These are phyloP conservation scores for Medicago arabica DNA, from an alignment of 306 rosid species.

Conservation along the genomic window DNA sequence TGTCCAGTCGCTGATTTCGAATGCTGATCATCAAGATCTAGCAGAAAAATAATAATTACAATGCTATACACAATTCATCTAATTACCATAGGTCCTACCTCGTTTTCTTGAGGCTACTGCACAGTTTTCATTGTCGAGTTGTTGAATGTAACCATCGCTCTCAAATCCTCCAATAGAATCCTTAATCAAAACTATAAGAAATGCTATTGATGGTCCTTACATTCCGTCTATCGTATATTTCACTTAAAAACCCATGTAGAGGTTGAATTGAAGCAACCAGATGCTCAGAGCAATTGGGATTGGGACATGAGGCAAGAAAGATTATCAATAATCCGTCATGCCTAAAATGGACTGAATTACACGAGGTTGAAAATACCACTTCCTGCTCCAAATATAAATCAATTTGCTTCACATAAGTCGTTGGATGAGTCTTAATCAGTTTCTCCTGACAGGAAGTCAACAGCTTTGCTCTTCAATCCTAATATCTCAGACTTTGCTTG, in stretches of 20 bases:
- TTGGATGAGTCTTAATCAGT: conserved; percentile 27
- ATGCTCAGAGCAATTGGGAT: background rate
- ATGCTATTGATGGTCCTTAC: background rate
- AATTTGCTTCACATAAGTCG: conserved; percentile 13
- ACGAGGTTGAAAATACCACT: conserved; percentile 5
- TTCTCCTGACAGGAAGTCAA: conserved; percentile 26
- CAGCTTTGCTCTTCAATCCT: conserved; percentile 8
- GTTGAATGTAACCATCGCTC: conserved; percentile 21
- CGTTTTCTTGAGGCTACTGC: conserved; percentile 18
- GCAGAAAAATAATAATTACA: conserved; percentile 28
- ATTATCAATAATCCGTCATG: conserved; percentile 13
- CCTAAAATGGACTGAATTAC: conserved; percentile 22
- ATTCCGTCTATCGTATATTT: conserved; percentile 19
- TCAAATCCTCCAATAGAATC: conserved; percentile 39
- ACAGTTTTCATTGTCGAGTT: background rate
- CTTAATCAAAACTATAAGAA: background rate
- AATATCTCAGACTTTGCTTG: conserved; percentile 3
- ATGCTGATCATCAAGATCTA: conserved; percentile 56
- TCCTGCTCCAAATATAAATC: conserved; percentile 29
- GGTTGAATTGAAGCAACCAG: conserved; percentile 12
- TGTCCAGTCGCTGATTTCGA: conserved; percentile 59
- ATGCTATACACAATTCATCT: conserved; percentile 8
- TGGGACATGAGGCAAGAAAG: conserved; percentile 20
- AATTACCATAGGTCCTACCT: background rate
- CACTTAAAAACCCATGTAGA: conserved; percentile 4